Evolutionary conservation across 768 basidiomycete species (phyloP).

Genomic region (Terana coerulea): DNA sequence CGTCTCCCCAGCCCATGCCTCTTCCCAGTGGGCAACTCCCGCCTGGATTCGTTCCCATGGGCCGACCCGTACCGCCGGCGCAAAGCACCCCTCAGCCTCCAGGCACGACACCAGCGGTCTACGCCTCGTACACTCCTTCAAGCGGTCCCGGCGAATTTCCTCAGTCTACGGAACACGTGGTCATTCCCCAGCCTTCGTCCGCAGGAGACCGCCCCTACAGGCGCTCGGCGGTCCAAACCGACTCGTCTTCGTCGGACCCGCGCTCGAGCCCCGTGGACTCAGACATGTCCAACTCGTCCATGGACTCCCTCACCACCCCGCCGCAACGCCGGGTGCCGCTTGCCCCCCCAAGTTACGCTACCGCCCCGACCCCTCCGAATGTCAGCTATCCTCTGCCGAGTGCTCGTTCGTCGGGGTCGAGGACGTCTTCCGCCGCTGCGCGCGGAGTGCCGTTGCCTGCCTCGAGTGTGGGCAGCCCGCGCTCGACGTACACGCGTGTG

Average conservation of each 20-base stretch:
- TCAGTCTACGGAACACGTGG: slow-evolving; percentile 6
- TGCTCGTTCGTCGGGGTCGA: slow-evolving; percentile 14
- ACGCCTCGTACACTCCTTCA: slow-evolving; percentile 20
- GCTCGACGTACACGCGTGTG: slow-evolving; percentile 11
- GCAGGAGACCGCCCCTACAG: slow-evolving; percentile 9
- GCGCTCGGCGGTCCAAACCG: slow-evolving; percentile 10
- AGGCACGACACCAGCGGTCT: slow-evolving; percentile 26
- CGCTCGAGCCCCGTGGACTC: slow-evolving; percentile 17
- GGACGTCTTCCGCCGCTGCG: slow-evolving; percentile 6
- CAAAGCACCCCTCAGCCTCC: slow-evolving; percentile 28
- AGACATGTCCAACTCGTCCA: slow-evolving; percentile 27
- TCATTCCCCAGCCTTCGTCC: slow-evolving; percentile 6
- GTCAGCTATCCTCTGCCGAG: slow-evolving; percentile 23
- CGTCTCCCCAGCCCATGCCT: slow-evolving; percentile 2
- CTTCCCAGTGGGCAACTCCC: slow-evolving; percentile 27
- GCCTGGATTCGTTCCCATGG: slow-evolving; percentile 34
- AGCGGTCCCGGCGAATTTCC: slow-evolving; percentile 17
- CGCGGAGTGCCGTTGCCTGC: slow-evolving; percentile 10
- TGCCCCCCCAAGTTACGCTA: slow-evolving; percentile 17
- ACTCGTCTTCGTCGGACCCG: slow-evolving; percentile 21
- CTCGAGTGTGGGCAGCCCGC: slow-evolving; percentile 15
- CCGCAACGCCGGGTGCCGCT: slow-evolving; percentile 17
- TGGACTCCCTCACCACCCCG: slow-evolving; percentile 34
- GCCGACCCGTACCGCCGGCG: slow-evolving; percentile 14
- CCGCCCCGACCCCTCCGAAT: slow-evolving; percentile 20